These are phyloP conservation scores for Leishmania turanica DNA, from an alignment of 208 protist genomes.

Conservation along the genomic window DNA sequence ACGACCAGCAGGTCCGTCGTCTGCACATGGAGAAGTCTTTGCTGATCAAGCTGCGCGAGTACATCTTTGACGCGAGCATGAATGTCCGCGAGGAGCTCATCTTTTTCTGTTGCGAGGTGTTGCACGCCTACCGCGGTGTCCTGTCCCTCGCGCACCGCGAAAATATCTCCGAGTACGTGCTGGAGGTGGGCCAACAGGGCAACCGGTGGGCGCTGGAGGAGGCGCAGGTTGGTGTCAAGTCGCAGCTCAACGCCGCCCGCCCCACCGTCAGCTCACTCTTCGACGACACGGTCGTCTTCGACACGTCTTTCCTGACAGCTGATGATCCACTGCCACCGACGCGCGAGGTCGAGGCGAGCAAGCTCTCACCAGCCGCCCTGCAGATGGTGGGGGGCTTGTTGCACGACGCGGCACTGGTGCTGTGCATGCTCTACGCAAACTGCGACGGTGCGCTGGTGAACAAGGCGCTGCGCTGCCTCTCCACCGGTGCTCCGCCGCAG, in stretches of 20 bases:
- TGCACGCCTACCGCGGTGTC: constrained; percentile 68
- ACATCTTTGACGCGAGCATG: constrained; percentile 87
- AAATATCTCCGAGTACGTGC: constrained; percentile 60
- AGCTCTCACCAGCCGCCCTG: constrained; percentile 29
- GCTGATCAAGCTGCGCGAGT: constrained; percentile 75
- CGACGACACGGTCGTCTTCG: constrained; percentile 70
- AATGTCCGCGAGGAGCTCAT: constrained; percentile 87
- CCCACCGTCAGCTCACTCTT: constrained; percentile 84
- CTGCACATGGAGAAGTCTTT: constrained; percentile 89
- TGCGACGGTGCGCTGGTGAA: constrained; percentile 70
- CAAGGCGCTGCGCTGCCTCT: constrained; percentile 51
- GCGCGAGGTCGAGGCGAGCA: constrained; percentile 24
- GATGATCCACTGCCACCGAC: constrained; percentile 53
- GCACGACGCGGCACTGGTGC: constrained; percentile 82
- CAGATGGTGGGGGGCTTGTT: constrained; percentile 63
- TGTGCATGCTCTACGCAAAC: constrained; percentile 68
- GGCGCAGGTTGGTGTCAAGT: constrained; percentile 77
- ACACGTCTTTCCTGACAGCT: constrained; percentile 43
- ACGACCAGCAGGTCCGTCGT: constrained; percentile 68
- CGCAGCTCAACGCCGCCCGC: constrained; percentile 68
- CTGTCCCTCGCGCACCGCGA: constrained; percentile 25
- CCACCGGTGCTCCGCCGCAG: constrained; percentile 43
- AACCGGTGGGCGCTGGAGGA: constrained; percentile 68
- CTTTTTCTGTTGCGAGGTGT: constrained; percentile 75
- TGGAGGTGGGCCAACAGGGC: constrained; percentile 41